Percentiles rank a stretch among this genome's conserved stretches.
phyloP scores from a whole-genome alignment of 306 rosid species.

The Cicer yamashitae region DNA sequence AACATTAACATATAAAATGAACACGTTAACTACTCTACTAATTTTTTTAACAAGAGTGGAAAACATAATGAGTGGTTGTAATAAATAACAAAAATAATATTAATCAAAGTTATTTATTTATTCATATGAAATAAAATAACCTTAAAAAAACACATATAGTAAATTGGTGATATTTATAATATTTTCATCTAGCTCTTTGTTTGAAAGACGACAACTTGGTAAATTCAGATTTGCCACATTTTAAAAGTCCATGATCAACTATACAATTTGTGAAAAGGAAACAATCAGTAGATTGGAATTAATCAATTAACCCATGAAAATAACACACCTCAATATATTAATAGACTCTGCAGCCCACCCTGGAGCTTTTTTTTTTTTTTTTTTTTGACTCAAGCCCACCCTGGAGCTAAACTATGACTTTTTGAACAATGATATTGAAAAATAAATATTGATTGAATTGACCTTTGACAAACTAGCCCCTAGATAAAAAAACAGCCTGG shows the following conservation, averaged over 20 bases:
- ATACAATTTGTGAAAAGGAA: background rate
- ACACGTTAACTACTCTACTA: no score
- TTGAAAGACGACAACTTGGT: background rate
- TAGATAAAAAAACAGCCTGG: background rate
- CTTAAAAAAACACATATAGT: no score
- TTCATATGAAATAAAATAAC: no score
- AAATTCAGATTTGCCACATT: background rate
- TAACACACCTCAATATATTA: background rate
- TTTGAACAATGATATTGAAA: background rate
- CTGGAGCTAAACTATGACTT: background rate
- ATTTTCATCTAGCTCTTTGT: background rate
- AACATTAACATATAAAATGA: no score
- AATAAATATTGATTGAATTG: background rate
- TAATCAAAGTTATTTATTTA: no score
- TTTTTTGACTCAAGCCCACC: background rate
- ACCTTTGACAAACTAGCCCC: slow-evolving; percentile 1
- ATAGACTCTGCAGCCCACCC: background rate
- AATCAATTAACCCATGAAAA: background rate
- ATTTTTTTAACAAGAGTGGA: no score
- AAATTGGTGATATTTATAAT: no score
- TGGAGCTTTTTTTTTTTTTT: background rate
- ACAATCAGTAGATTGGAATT: background rate
- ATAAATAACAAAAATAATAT: no score
- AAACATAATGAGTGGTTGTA: no score
- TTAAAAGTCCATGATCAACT: background rate